Evolutionary conservation across 164 flowering plant genomes (phyloP).

Genomic region (Euptelea pleiosperma): DNA sequence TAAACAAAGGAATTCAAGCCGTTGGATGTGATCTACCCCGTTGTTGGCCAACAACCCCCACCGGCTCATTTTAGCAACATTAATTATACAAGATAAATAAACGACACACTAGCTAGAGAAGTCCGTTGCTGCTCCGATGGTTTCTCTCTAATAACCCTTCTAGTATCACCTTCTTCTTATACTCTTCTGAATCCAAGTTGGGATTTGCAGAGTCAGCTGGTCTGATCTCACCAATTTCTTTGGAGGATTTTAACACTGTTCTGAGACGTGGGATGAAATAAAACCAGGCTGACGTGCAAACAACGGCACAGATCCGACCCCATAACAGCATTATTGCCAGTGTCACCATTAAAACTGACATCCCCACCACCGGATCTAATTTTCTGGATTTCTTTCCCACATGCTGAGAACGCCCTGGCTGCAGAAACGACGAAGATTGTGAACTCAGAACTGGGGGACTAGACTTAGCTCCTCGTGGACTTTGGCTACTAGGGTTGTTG

Average conservation of each 20-base stretch:
- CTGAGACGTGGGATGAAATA: constrained; percentile 33
- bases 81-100: no score
- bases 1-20: no score
- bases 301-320: constrained; percentile 57
- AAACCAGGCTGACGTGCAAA: constrained; percentile 53
- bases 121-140: constrained; percentile 8
- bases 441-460: no score
- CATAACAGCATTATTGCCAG: constrained; percentile 42
- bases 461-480: no score
- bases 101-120: no score
- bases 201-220: background rate
- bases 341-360: constrained; percentile 44
- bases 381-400: no score
- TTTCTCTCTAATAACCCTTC: constrained; percentile 47
- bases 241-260: background rate
- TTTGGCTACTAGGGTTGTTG: no score
- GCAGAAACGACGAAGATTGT: no score
- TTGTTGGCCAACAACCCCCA: no score
- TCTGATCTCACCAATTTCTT: background rate
- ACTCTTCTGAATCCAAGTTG: constrained; percentile 26
- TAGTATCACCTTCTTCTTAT: constrained; percentile 49
- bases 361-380: constrained; percentile 37
- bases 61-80: no score
- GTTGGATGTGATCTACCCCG: no score
- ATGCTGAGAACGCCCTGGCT: no score